Evolutionary conservation across 139 green algal species (phyloP).

Genomic region (Dunaliella primolecta): DNA sequence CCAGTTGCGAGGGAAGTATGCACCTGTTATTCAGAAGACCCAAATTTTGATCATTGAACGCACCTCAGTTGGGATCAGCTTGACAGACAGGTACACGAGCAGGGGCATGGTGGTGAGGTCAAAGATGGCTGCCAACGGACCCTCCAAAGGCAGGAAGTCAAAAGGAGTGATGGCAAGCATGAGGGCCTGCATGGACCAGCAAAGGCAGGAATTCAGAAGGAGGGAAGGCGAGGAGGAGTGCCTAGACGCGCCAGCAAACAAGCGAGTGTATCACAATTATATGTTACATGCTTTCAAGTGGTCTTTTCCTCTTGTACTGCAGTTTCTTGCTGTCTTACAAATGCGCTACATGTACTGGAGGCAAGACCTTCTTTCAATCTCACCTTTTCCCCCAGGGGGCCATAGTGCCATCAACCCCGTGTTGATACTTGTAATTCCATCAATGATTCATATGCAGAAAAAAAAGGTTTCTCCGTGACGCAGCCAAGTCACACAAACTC

Average conservation of each 20-base stretch:
- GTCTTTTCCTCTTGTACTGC: too few relatives aligned
- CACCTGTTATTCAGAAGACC: too few relatives aligned
- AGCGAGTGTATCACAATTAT: neutral
- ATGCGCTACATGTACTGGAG: too few relatives aligned
- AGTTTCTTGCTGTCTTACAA: too few relatives aligned
- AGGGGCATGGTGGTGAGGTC: neutral
- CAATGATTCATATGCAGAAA: too few relatives aligned
- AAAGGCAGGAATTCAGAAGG: neutral
- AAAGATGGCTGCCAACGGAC: neutral
- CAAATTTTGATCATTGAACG: too few relatives aligned
- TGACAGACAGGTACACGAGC: neutral
- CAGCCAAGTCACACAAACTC: neutral
- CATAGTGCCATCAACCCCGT: too few relatives aligned
- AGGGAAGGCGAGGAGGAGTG: neutral
- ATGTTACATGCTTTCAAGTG: too few relatives aligned
- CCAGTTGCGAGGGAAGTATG: too few relatives aligned
- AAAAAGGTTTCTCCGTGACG: neutral
- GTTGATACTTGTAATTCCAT: too few relatives aligned
- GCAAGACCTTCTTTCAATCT: too few relatives aligned
- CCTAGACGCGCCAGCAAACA: neutral
- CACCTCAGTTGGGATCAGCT: neutral
- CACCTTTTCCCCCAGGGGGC: too few relatives aligned
- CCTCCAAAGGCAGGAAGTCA: neutral
- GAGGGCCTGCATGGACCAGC: neutral
- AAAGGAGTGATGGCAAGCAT: neutral